phyloP scores from a whole-genome alignment of 75 land plant genomes.

The Picea sitchensis region DNA sequence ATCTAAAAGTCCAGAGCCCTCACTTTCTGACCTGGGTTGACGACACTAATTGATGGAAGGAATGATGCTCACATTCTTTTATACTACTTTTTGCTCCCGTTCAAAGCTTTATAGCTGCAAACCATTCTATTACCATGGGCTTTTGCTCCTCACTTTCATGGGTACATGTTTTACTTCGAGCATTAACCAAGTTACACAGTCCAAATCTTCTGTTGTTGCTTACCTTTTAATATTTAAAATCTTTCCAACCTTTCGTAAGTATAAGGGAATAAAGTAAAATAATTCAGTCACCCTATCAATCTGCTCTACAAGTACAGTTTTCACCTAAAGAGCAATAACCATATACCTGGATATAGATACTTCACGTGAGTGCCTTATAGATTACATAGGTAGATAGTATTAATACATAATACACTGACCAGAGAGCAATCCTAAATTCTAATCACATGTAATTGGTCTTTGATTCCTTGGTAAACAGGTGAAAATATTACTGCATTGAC shows the following conservation, averaged over 20 bases:
- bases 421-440: no score
- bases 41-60: background rate
- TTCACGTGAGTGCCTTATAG: no score
- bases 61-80: background rate
- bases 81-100: background rate
- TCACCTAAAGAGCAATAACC: no score
- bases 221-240: background rate
- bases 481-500: no score
- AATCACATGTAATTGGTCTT: no score
- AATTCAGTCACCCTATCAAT: no score
- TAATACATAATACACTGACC: no score
- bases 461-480: no score
- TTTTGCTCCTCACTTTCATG: background rate
- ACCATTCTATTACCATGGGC: background rate
- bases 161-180: background rate
- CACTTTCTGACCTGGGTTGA: background rate
- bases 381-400: no score
- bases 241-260: background rate
- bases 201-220: background rate
- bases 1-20: background rate
- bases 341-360: no score
- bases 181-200: background rate
- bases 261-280: background rate
- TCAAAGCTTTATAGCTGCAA: background rate
- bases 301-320: no score